Evolutionary conservation across 2,329 filamentous ascomycete species (phyloP), one percentile per base, ranked within the genome.

Genomic region (Colletotrichum orbiculare): DNA sequence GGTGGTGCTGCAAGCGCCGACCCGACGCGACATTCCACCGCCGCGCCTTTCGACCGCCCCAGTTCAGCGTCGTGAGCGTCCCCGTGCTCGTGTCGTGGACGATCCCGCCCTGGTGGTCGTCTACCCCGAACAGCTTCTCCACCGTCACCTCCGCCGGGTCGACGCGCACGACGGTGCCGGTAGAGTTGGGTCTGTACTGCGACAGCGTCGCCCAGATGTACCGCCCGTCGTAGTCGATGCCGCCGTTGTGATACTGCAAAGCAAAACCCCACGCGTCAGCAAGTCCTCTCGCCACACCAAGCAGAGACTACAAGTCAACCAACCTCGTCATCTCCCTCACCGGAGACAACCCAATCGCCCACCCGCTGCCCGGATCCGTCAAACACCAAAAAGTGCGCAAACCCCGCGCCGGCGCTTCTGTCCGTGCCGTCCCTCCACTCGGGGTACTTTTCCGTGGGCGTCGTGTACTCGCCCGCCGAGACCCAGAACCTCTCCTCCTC

Each of bases 351-450:
- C 5, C 77, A 81, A 67, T 84, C 81, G 2, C 79, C 81, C 12
- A 84, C 75, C 3, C 76, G 71, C 9, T 71, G 69, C 2, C 82
- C 82, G 7, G 77, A 70, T 0, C 77, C 76, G 54, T 80, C 75
- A 68, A 81, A 84, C 3, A 84, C 74, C 33, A 82, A 73, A 48
- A 84, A 60, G 55, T 84, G 81, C 8, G 77, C 77, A 53, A 81
- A 82, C 0, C 82, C 81, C 3, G 75, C 75, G 4, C 82, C 80
- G 2, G 79, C 64, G 7, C 75, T 78, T 33, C 81, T 76, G 67
- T 86, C 83, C 2, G 83, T 86, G 6, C 84, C 84, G 41, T 84
- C 84, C 72, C 82, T 79, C 72, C 81, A 81, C 68, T 69, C 35
- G 64, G 66, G 66, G 67, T 78, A 82, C 60, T 77, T 78, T 12